phyloP scores from a whole-genome alignment of 2,329 filamentous ascomycete species.

The Aspergillus luchuensis region DNA sequence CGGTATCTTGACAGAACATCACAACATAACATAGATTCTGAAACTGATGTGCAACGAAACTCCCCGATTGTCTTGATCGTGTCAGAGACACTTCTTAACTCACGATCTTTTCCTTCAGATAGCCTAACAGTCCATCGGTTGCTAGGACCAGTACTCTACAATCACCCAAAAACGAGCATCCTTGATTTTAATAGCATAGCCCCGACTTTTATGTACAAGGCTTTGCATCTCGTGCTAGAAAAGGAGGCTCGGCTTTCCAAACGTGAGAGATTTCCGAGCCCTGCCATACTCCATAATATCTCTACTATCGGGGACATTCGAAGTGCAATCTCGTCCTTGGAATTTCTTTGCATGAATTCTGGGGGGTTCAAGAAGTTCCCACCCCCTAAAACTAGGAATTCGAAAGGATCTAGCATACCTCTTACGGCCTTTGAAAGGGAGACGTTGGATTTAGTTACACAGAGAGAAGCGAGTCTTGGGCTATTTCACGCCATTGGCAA shows the following conservation, averaged over 20 bases:
- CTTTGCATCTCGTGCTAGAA: constrained; percentile 75
- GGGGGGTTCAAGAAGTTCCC: constrained; percentile 70
- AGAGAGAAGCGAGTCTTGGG: constrained; percentile 84
- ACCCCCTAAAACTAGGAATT: constrained; percentile 69
- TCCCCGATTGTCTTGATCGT: constrained; percentile 85
- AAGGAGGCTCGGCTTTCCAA: constrained; percentile 84
- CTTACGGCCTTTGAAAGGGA: constrained; percentile 78
- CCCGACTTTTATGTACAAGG: constrained; percentile 80
- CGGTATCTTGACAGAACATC: constrained; percentile 72
- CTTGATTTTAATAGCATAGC: constrained; percentile 96
- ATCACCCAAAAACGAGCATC: constrained; percentile 73
- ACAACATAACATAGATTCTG: constrained; percentile 48
- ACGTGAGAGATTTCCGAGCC: constrained; percentile 73
- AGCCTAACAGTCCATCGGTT: constrained; percentile 91
- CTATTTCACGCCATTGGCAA: constrained; percentile 97
- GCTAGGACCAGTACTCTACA: constrained; percentile 80
- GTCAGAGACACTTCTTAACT: constrained; percentile 85
- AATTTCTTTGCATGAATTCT: constrained; percentile 86
- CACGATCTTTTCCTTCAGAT: constrained; percentile 79
- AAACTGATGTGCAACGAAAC: constrained; percentile 43
- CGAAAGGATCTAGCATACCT: constrained; percentile 44
- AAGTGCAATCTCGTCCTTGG: constrained; percentile 86
- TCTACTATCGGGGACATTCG: constrained; percentile 89
- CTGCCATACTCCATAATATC: constrained; percentile 73
- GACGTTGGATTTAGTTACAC: constrained; percentile 76